Evolutionary conservation across 2,329 filamentous ascomycete genomes (phyloP), one percentile per base, ranked within the genome.

Genomic region (Claviceps citrina): DNA sequence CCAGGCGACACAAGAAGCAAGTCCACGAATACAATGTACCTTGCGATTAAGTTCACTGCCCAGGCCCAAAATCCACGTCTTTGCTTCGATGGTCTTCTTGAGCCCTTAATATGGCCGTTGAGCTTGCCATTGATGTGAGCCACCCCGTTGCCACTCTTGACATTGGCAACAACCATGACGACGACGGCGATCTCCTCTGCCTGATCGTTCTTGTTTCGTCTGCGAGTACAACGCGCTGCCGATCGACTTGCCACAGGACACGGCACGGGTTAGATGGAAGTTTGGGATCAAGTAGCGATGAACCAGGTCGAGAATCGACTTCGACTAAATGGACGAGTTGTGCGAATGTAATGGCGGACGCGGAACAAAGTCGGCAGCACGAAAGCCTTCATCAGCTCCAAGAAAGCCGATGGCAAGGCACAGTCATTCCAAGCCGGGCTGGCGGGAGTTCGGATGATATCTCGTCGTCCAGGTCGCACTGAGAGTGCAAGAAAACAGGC

Each of bases 11-110:
- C n/a, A n/a, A n/a, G 26, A 13, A 27, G 9, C 9, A 26, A 8
- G 8, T 3, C 1, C 8, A 24, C 25, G 19, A 34, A 35, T 36
- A 9, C 5, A 16, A 48, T 61, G 41, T 64, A 76, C 76, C 76
- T 73, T 13, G 73, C 71, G 25, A 69, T 46, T 15, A 66, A 58
- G 54, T 60, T 71, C 45, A 76, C 59, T 30, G 64, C 47, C 54
- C 65, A 60, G 15, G 45, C 41, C 22, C 61, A 38, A 42, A 62
- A 53, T 36, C 58, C 49, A 37, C 47, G 50, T 27, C 44, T 44
- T 38, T 43, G 49, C 41, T 46, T 55, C 12, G 41, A 38, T 30
- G 39, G 35, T 26, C 43, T 48, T 45, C 51, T 52, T 15, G 48
- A 46, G 45, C 43, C 38, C 12, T 39, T 43, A 13, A 47, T 33